phyloP scores from a whole-genome alignment of 2,329 filamentous ascomycete species.

The Fusarium cicatricum region DNA sequence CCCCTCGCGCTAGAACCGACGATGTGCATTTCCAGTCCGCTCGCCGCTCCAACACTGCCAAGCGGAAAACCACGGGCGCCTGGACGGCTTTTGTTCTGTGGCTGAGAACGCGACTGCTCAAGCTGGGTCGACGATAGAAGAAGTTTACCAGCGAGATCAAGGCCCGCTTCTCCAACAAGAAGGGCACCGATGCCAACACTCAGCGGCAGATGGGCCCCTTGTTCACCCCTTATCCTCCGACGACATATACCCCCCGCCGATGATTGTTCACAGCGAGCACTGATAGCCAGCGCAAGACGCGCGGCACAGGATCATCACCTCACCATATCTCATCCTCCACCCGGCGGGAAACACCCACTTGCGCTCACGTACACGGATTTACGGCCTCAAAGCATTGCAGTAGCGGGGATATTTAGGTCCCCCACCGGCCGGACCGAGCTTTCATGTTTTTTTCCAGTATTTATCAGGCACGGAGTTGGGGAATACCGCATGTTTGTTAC shows the following conservation, averaged over 20 bases:
- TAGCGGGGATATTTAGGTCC: conserved; percentile 15
- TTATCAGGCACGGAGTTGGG: conserved; percentile 36
- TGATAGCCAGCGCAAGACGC: conserved; percentile 4
- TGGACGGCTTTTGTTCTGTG: conserved; percentile 72
- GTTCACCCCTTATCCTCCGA: conserved; percentile 15
- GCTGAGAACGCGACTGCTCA: conserved; percentile 63
- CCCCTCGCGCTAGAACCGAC: conserved; percentile 47
- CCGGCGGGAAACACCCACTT: conserved; percentile 15
- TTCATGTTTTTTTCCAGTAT: conserved; percentile 25
- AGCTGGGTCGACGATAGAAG: conserved; percentile 51
- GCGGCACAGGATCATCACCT: conserved; percentile 7
- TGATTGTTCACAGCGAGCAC: conserved; percentile 15
- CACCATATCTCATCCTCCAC: conserved; percentile 21
- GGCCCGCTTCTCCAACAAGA: conserved; percentile 17
- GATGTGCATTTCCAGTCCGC: conserved; percentile 55
- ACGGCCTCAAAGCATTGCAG: conserved; percentile 34
- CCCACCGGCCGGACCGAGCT: conserved; percentile 20
- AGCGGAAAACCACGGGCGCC: conserved; percentile 67
- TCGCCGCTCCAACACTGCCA: conserved; percentile 57
- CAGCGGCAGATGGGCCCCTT: conserved; percentile 10
- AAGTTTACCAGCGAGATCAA: conserved; percentile 33
- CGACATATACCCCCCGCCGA: conserved; percentile 22
- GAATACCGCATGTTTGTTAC: conserved; percentile 19
- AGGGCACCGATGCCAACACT: conserved; percentile 19
- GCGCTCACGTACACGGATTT: conserved; percentile 26